Evolutionary conservation across 2,329 filamentous ascomycete species (phyloP).

Genomic region (Ascochyta lentis): DNA sequence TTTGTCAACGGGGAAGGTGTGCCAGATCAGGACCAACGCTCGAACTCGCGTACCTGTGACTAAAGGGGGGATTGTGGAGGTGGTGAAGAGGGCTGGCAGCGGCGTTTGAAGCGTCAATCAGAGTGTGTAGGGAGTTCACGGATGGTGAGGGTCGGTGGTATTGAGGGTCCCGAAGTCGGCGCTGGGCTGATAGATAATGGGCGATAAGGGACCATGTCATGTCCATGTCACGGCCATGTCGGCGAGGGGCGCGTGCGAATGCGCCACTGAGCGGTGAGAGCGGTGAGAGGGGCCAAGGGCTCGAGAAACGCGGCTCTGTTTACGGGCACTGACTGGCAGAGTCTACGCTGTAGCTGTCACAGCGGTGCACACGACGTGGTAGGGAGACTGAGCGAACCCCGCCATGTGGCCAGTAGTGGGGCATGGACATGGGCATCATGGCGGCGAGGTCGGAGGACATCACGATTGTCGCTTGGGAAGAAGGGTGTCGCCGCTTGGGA

Average conservation of each 20-base stretch:
- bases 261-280: slow-evolving; percentile 13
- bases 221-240: background rate
- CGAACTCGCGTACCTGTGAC: slow-evolving; percentile 8
- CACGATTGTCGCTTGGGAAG: slow-evolving; percentile 24
- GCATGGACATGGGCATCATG: slow-evolving; percentile 19
- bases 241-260: slow-evolving; percentile 9
- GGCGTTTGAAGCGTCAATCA: slow-evolving; percentile 15
- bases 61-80: background rate
- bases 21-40: slow-evolving; percentile 4
- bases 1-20: slow-evolving; percentile 19
- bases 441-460: slow-evolving; percentile 8
- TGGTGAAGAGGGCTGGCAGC: background rate
- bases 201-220: slow-evolving; percentile 37
- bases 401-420: slow-evolving; percentile 22
- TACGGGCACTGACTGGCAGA: background rate
- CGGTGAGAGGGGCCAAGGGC: background rate
- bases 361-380: background rate
- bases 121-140: slow-evolving; percentile 22
- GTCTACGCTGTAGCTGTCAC: background rate
- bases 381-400: slow-evolving; percentile 22
- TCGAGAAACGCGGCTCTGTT: slow-evolving; percentile 1
- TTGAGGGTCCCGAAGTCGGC: slow-evolving; percentile 42
- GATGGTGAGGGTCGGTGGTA: slow-evolving; percentile 12
- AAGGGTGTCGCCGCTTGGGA: background rate
- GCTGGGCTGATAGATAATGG: slow-evolving; percentile 29